A percentile compares a stretch with the other conserved stretches of the same genome.
Evolutionary conservation across 345 rosid species (phyloP).

Genomic region (Sonneratia alba): DNA sequence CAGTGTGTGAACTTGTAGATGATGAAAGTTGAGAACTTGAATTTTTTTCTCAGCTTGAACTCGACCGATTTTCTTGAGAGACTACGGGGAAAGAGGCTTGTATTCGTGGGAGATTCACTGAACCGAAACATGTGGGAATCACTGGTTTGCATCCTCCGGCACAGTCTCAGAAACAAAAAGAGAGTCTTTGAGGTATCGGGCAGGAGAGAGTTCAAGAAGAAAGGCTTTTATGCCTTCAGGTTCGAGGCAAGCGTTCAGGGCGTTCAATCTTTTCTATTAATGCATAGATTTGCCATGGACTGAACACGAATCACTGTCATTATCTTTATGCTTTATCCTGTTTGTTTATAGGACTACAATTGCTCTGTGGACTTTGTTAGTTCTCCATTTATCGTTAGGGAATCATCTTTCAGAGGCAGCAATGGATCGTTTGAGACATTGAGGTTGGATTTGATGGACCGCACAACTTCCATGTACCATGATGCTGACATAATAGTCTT

Average conservation of each 20-base stretch:
- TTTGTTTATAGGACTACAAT: constrained; percentile 56
- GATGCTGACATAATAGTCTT: constrained; percentile 76
- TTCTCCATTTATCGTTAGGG: constrained; percentile 78
- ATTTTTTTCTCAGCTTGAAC: constrained; percentile 25
- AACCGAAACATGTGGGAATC: constrained; percentile 97
- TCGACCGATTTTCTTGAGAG: constrained; percentile 77
- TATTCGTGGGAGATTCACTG: constrained; percentile 81
- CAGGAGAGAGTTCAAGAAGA: constrained; percentile 64
- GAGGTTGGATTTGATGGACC: constrained; percentile 80
- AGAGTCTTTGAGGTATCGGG: constrained; percentile 70
- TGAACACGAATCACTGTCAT: neutral
- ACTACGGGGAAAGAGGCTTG: constrained; percentile 67
- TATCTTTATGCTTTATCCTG: constrained; percentile 1
- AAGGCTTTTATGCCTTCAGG: constrained; percentile 69
- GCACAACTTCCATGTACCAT: constrained; percentile 50
- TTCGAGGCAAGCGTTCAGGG: constrained; percentile 51
- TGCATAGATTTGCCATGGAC: neutral
- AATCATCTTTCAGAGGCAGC: constrained; percentile 41
- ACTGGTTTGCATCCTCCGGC: constrained; percentile 70
- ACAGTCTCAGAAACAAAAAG: constrained; percentile 50
- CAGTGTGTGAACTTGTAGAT: neutral
- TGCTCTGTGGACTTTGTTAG: constrained; percentile 77
- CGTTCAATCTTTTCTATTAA: neutral
- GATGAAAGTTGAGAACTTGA: neutral
- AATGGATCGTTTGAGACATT: constrained; percentile 61